These are phyloP conservation scores for Quercus cerris DNA, from an alignment of 306 rosid genomes.

Conservation along the genomic window DNA sequence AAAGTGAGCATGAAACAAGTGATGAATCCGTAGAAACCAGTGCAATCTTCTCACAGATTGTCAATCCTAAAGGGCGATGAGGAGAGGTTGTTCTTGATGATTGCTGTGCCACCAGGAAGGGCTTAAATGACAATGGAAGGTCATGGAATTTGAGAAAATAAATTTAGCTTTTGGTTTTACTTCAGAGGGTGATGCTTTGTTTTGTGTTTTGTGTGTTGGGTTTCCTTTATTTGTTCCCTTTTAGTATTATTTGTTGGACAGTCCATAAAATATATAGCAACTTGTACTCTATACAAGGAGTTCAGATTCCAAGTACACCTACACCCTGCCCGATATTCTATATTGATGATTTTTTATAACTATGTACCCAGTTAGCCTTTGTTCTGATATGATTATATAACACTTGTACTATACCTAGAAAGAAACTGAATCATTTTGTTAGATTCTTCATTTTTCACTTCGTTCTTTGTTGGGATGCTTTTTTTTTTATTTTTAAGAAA, in stretches of 20 bases:
- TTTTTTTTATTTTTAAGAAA: no score
- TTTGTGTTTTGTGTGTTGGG: not conserved
- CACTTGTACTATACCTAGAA: no score
- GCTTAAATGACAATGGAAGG: slow-evolving; percentile 14
- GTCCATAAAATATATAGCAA: not conserved
- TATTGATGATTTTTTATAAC: no score
- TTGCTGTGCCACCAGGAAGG: not conserved
- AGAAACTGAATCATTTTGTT: no score
- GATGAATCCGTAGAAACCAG: not conserved
- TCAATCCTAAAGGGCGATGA: slow-evolving; percentile 28
- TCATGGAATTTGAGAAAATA: slow-evolving; percentile 25
- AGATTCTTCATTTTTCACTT: no score
- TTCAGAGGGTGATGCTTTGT: not conserved
- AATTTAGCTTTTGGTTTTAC: slow-evolving; percentile 3
- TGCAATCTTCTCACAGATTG: slow-evolving; percentile 32
- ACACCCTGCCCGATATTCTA: no score
- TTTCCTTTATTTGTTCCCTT: not conserved
- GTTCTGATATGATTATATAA: no score
- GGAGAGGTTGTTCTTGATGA: not conserved
- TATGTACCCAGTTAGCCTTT: no score
- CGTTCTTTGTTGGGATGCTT: no score
- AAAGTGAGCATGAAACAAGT: slow-evolving; percentile 30
- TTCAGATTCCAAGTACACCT: no score
- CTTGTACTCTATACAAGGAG: no score
- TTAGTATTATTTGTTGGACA: not conserved